phyloP scores from a whole-genome alignment of 768 basidiomycete species.

The Chiua virens region DNA sequence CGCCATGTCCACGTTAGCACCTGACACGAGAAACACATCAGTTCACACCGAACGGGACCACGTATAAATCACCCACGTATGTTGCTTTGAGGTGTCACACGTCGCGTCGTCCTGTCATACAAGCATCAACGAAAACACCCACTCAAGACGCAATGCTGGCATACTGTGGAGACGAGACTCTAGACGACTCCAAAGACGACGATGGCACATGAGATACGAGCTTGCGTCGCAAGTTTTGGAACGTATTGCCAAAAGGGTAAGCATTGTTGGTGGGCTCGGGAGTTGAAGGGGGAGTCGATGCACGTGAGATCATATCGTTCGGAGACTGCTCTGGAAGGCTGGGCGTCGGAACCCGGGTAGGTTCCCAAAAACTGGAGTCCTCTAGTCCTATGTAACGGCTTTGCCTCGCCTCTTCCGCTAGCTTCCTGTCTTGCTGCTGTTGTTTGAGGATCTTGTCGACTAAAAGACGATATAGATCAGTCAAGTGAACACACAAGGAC shows the following conservation, averaged over 20 bases:
- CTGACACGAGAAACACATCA: slow-evolving; percentile 4
- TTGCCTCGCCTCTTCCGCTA: slow-evolving; percentile 46
- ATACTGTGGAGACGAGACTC: slow-evolving; percentile 21
- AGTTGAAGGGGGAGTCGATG: not conserved
- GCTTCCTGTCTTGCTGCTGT: slow-evolving; percentile 66
- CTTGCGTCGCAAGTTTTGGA: slow-evolving; percentile 32
- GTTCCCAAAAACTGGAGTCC: slow-evolving; percentile 1
- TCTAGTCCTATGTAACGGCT: slow-evolving; percentile 25
- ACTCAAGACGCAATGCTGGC: not conserved
- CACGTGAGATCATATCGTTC: slow-evolving; percentile 1
- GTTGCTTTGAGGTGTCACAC: slow-evolving; percentile 42
- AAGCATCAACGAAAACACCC: not conserved
- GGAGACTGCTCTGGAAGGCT: slow-evolving; percentile 4
- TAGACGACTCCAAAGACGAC: slow-evolving; percentile 16
- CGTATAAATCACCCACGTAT: slow-evolving; percentile 36
- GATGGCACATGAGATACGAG: slow-evolving; percentile 19
- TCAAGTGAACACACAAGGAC: slow-evolving; percentile 7
- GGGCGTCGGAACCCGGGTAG: not conserved
- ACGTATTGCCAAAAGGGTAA: slow-evolving; percentile 11
- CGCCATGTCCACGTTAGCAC: slow-evolving; percentile 70
- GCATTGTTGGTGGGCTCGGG: slow-evolving; percentile 6
- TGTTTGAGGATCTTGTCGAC: slow-evolving; percentile 91
- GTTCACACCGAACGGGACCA: not conserved
- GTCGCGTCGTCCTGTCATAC: slow-evolving; percentile 17
- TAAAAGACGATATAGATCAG: slow-evolving; percentile 25